phyloP scores from a whole-genome alignment of 2,329 filamentous ascomycete species.

The Nannizzia gypsea region DNA sequence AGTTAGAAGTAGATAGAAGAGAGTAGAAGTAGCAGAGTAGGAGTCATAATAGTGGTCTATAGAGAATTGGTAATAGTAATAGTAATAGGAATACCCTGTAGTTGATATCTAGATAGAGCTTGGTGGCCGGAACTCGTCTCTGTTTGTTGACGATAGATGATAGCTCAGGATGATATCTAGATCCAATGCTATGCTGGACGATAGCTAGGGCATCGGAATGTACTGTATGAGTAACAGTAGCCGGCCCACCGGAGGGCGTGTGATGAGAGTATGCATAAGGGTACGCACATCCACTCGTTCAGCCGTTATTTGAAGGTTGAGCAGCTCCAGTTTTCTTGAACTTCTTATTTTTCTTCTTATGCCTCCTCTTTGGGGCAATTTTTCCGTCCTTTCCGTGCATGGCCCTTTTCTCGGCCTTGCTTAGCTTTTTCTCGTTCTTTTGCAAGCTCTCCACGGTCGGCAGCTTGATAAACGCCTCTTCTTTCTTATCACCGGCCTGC shows the following conservation, averaged over 20 bases:
- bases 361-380: constrained; percentile 1
- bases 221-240: too few relatives aligned
- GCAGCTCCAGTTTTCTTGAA: neutral
- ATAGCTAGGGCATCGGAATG: too few relatives aligned
- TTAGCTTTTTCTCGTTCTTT: constrained; percentile 24
- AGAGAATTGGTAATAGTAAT: neutral
- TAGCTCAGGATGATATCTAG: too few relatives aligned
- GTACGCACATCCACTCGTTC: neutral
- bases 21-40: neutral
- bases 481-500: neutral
- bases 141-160: too few relatives aligned
- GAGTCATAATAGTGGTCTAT: neutral
- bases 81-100: too few relatives aligned
- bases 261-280: too few relatives aligned
- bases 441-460: constrained; percentile 6
- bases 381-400: constrained; percentile 14
- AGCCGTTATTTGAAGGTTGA: neutral
- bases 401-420: constrained; percentile 30
- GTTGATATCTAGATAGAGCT: too few relatives aligned
- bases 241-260: too few relatives aligned
- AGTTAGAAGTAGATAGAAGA: neutral
- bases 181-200: too few relatives aligned
- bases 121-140: too few relatives aligned
- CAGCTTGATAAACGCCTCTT: neutral
- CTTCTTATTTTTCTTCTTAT: constrained; percentile 15